Percentiles rank a stretch among this genome's conserved stretches.
Evolutionary conservation across 2,329 filamentous ascomycete species (phyloP).

Genomic region (Neophaeococcomyces mojaviensis): DNA sequence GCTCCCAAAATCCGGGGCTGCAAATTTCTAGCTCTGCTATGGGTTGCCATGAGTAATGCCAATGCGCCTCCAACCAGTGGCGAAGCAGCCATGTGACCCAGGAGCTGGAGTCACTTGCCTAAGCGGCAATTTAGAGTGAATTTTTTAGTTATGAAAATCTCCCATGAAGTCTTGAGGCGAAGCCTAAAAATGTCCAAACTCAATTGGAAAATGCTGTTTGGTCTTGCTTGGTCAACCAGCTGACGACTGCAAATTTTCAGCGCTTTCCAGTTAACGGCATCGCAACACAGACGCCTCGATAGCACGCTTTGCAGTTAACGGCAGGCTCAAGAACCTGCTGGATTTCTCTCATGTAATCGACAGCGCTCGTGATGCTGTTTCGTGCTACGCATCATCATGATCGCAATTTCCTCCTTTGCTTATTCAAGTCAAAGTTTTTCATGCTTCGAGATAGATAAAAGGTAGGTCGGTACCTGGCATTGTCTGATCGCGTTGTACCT

Average conservation of each 20-base stretch:
- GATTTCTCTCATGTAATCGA: slow-evolving; percentile 7
- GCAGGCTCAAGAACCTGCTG: slow-evolving; percentile 10
- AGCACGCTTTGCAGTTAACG: slow-evolving; percentile 25
- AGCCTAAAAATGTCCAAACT: background rate
- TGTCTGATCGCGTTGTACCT: background rate
- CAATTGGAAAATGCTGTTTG: background rate
- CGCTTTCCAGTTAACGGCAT: slow-evolving; percentile 27
- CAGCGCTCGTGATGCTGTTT: slow-evolving; percentile 2
- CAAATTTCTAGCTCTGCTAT: background rate
- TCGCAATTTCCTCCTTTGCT: slow-evolving; percentile 2
- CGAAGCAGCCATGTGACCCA: background rate
- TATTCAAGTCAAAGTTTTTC: background rate
- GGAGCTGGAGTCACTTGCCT: background rate
- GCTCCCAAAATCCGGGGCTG: background rate
- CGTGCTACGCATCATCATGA: background rate
- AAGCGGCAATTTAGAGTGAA: background rate
- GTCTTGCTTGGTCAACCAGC: background rate
- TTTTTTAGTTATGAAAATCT: slow-evolving; percentile 4
- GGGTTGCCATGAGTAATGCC: slow-evolving; percentile 1
- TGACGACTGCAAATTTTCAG: slow-evolving; percentile 19
- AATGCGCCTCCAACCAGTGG: background rate
- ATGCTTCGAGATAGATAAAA: background rate
- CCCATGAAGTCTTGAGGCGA: background rate
- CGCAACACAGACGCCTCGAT: slow-evolving; percentile 9
- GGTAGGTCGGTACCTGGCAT: background rate